A percentile compares a stretch with the other conserved stretches of the same genome.
phyloP scores from a whole-genome alignment of 257 asterid genomes.

The Solanum okadae region DNA sequence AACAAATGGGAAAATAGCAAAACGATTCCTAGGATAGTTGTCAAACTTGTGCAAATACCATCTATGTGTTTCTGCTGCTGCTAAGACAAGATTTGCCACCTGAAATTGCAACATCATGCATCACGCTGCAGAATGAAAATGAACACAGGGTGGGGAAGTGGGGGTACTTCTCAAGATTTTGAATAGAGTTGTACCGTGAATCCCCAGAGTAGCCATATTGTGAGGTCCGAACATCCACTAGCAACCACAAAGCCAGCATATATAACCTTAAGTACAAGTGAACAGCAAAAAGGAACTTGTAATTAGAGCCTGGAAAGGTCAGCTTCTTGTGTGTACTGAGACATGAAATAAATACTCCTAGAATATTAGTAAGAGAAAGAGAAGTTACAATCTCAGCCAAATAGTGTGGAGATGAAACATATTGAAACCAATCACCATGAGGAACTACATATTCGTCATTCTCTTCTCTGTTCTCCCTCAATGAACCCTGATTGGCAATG shows the following conservation, averaged over 20 bases:
- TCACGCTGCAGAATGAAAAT: not conserved
- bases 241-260: slow-evolving; percentile 74
- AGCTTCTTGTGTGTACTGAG: not conserved
- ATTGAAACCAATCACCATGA: slow-evolving; percentile 83
- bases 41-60: slow-evolving; percentile 81
- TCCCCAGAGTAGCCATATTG: slow-evolving; percentile 61
- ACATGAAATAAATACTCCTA: not conserved
- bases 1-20: slow-evolving; percentile 51
- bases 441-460: slow-evolving; percentile 48
- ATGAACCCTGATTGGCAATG: slow-evolving; percentile 44
- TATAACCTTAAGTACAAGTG: slow-evolving; percentile 44
- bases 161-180: not conserved
- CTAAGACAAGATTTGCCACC: slow-evolving; percentile 73
- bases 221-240: slow-evolving; percentile 62
- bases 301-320: not conserved
- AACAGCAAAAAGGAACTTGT: not conserved
- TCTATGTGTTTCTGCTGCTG: slow-evolving; percentile 74
- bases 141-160: not conserved
- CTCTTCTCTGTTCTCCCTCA: slow-evolving; percentile 38
- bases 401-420: slow-evolving; percentile 90
- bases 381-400: slow-evolving; percentile 77
- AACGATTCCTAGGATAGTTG: slow-evolving; percentile 61
- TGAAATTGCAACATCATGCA: slow-evolving; percentile 17
- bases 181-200: slow-evolving; percentile 47
- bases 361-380: not conserved